Conservation (phyloP, 2,329 filamentous ascomycete species). For the Plectosphaerella plurivora region DNA sequence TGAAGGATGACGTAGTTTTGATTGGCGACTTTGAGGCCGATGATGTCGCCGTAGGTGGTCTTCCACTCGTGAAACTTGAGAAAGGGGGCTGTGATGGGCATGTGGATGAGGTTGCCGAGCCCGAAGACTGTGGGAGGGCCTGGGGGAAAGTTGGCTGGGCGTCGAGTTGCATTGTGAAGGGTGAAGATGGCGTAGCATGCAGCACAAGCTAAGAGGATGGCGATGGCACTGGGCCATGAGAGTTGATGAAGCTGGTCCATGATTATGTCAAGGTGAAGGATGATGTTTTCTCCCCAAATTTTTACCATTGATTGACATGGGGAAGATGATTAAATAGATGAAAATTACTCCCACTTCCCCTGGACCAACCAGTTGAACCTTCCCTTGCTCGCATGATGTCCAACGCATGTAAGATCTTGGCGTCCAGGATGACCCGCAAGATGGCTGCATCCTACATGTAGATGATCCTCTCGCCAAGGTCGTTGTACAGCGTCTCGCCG, state of each 20-base stretch:
- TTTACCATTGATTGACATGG: no score
- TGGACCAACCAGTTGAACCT: no score
- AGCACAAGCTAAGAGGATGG: neutral
- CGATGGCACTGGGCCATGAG: neutral
- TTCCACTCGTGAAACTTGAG: slow-evolving; percentile 25
- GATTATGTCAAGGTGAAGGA: no score
- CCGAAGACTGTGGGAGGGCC: slow-evolving; percentile 15
- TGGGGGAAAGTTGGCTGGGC: slow-evolving; percentile 14
- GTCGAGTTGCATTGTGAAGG: slow-evolving; percentile 3
- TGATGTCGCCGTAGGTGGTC: slow-evolving; percentile 26
- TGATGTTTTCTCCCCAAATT: no score
- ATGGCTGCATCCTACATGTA: no score
- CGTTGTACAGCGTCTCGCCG: no score
- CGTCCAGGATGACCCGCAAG: no score
- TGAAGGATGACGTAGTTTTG: slow-evolving; percentile 27
- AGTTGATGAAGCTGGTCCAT: neutral
- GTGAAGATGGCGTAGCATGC: neutral
- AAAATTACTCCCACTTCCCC: no score
- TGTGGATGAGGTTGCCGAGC: slow-evolving; percentile 19
- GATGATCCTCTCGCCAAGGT: no score
- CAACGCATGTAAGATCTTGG: no score
- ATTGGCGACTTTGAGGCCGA: slow-evolving; percentile 23
- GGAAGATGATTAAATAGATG: no score
- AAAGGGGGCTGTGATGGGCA: slow-evolving; percentile 18
- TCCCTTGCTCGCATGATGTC: no score